A percentile compares a stretch with the other conserved stretches of the same genome.
These are phyloP conservation scores for Sinapis alba DNA, from an alignment of 441 rosid species.

Conservation along the genomic window DNA sequence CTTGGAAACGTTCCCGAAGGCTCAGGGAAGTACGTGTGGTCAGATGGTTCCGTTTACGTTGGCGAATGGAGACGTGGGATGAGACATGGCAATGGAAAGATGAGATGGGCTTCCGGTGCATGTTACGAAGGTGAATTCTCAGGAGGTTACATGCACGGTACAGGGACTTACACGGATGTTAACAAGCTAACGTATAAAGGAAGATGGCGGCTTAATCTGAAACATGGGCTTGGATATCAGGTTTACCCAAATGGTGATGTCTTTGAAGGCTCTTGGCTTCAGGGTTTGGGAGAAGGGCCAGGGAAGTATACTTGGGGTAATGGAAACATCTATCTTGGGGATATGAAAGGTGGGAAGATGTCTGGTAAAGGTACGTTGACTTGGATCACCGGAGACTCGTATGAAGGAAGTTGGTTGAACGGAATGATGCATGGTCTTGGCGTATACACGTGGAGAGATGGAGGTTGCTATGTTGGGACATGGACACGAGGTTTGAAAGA, in stretches of 20 bases:
- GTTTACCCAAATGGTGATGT: slow-evolving; percentile 73
- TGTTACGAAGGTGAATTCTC: slow-evolving; percentile 86
- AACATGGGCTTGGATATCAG: slow-evolving; percentile 93
- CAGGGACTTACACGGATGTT: slow-evolving; percentile 64
- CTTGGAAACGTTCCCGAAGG: slow-evolving; percentile 83
- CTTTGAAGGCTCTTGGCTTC: slow-evolving; percentile 95
- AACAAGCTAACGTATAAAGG: slow-evolving; percentile 70
- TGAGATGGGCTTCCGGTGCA: slow-evolving; percentile 79
- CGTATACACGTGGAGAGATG: slow-evolving; percentile 85
- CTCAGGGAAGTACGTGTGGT: slow-evolving; percentile 82
- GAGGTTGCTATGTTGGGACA: slow-evolving; percentile 93
- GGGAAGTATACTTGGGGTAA: slow-evolving; percentile 97
- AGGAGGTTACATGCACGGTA: slow-evolving; percentile 88
- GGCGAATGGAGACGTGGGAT: slow-evolving; percentile 97
- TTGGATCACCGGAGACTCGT: slow-evolving; percentile 81
- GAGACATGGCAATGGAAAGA: slow-evolving; percentile 84
- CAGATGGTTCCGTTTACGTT: slow-evolving; percentile 69
- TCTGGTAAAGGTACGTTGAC: slow-evolving; percentile 91
- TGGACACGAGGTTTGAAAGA: slow-evolving; percentile 97
- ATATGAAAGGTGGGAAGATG: slow-evolving; percentile 96
- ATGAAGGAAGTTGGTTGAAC: slow-evolving; percentile 92
- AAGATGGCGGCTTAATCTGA: slow-evolving; percentile 88
- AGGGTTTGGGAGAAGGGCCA: slow-evolving; percentile 90
- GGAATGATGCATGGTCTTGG: slow-evolving; percentile 98
- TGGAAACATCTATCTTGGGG: slow-evolving; percentile 74